Evolutionary conservation across 352 stramenopile genomes (phyloP).

Genomic region (Globisporangium takayamanum): DNA sequence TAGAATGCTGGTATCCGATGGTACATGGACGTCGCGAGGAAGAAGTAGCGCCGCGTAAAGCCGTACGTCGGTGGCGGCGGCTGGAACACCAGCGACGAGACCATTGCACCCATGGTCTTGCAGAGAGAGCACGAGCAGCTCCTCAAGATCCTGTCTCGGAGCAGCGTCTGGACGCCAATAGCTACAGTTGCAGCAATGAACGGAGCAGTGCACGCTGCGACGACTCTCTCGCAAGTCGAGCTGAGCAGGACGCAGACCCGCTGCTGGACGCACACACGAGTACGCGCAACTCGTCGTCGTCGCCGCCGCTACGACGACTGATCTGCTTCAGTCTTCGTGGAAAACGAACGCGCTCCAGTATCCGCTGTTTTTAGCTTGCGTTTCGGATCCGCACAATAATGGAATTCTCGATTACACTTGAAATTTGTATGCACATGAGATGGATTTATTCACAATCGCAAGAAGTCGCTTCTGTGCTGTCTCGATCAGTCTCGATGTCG

Average conservation of each 20-base stretch:
- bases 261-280: too few relatives aligned
- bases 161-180: too few relatives aligned
- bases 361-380: too few relatives aligned
- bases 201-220: too few relatives aligned
- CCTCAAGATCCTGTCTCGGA: background rate
- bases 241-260: too few relatives aligned
- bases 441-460: background rate
- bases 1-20: constrained; percentile 94
- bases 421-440: background rate
- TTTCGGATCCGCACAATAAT: too few relatives aligned
- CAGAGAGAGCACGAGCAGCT: background rate
- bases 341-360: too few relatives aligned
- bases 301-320: too few relatives aligned
- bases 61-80: constrained; percentile 72
- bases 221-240: too few relatives aligned
- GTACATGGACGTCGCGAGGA: constrained; percentile 86
- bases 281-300: too few relatives aligned
- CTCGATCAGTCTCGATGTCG: background rate
- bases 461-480: background rate
- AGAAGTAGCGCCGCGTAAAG: constrained; percentile 89
- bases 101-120: constrained; percentile 58
- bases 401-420: background rate
- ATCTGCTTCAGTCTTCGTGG: too few relatives aligned
- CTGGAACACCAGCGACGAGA: constrained; percentile 87
- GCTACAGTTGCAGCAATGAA: too few relatives aligned